Evolutionary conservation across 2,329 filamentous ascomycete species (phyloP), one percentile per base, ranked within the genome.

Genomic region (Coleophoma cylindrospora): DNA sequence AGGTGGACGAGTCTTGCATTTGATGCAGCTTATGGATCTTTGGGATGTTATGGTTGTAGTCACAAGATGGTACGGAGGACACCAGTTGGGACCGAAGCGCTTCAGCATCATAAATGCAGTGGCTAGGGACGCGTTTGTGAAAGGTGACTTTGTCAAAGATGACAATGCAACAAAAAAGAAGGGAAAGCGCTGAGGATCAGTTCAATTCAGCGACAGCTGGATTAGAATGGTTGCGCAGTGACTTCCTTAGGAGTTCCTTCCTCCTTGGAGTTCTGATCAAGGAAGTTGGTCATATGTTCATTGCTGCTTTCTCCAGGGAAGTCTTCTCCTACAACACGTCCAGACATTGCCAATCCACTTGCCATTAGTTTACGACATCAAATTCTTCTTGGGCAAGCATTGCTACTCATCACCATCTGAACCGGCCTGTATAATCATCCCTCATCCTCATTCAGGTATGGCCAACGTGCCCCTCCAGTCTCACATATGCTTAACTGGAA

Each of bases 31-130:
- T 54, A 96, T 96, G 89, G 89, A 91, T 63, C 76, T 95, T 11
- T 96, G 91, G 91, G 82, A 95, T 67, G 86, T 87, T 14, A 86
- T 97, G 73, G 90, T 99, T 0, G 86, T 99, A 3, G 92, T 99
- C 27, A 91, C 89, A 37, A 74, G 94, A 55, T 99, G 94, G 94
- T 99, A 95, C 68, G 94, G 94, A 4, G 94, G 94, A 1, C 80
- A 95, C 51, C 86, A 91, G 60, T 70, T 99, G 43, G 94, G 94
- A 0, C 91, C 92, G 45, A 86, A 91, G 66, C 76, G 94, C 56
- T 99, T 99, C 66, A 83, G 90, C 12, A 74, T 96, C 49, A 97
- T 99, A 65, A 96, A 96, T 65, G 79, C 81, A 49, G 88, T 84
- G 9, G 91, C 91, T 8, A 80, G 91, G 62, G 91, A 96, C 70